Evolutionary conservation across 148 eudicot genomes (phyloP).

Genomic region (Vaccinium vitisidaea): DNA sequence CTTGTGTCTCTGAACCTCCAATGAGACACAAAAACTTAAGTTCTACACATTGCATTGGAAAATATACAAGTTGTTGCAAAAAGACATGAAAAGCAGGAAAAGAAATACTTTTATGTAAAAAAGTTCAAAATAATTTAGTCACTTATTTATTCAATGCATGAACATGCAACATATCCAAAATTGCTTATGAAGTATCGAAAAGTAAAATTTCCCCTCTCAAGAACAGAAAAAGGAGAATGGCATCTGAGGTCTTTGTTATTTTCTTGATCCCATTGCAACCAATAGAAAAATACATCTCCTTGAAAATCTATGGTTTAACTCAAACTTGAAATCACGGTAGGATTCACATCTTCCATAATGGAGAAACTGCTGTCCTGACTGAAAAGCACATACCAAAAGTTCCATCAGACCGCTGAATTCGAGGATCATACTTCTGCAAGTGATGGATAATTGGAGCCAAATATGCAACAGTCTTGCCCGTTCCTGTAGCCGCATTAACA

Average conservation of each 20-base stretch:
- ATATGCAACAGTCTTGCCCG: constrained; percentile 89
- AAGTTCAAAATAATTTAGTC: not conserved
- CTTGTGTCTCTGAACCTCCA: not conserved
- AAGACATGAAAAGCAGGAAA: not conserved
- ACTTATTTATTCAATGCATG: not conserved
- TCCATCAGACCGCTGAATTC: constrained; percentile 80
- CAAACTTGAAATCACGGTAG: not conserved
- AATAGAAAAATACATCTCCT: constrained; percentile 14
- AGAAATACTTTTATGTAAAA: not conserved
- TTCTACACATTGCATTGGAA: not conserved
- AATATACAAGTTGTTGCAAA: not conserved
- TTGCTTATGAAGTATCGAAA: not conserved
- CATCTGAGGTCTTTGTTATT: not conserved
- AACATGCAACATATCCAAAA: not conserved
- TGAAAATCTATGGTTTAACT: not conserved
- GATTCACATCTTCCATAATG: not conserved
- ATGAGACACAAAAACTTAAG: not conserved
- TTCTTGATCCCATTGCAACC: not conserved
- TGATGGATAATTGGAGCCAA: constrained; percentile 89
- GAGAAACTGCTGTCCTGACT: not conserved
- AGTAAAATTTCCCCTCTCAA: not conserved
- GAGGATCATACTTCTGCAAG: constrained; percentile 55
- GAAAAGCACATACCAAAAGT: constrained; percentile 67
- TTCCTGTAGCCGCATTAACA: constrained; percentile 96
- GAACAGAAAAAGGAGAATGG: not conserved